Evolutionary conservation across 306 rosid genomes (phyloP).

Genomic region (Vicia villosa): DNA sequence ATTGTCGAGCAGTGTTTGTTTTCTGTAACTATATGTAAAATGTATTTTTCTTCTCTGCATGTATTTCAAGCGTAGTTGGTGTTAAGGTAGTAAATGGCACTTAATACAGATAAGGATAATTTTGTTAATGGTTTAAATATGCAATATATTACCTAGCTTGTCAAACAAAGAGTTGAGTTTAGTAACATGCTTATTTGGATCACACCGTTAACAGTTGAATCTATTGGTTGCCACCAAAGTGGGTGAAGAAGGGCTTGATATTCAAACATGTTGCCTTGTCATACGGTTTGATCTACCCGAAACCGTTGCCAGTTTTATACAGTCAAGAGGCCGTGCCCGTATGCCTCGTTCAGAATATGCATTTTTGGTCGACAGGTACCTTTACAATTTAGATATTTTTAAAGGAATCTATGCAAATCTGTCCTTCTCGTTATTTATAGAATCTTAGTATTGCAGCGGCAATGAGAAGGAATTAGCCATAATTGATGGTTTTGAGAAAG

Average conservation of each 20-base stretch:
- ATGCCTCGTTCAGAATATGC: conserved; percentile 89
- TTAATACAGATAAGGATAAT: conserved; percentile 25
- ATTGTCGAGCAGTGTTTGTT: background rate
- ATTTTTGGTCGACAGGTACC: conserved; percentile 89
- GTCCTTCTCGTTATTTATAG: conserved; percentile 16
- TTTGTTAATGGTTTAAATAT: conserved; percentile 15
- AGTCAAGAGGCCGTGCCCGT: conserved; percentile 98
- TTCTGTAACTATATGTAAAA: background rate
- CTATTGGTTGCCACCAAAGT: conserved; percentile 94
- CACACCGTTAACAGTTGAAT: conserved; percentile 67
- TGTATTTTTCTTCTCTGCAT: conserved; percentile 22
- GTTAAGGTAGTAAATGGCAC: conserved; percentile 16
- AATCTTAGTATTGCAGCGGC: conserved; percentile 52
- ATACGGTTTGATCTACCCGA: conserved; percentile 97
- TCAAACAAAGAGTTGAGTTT: conserved; percentile 30
- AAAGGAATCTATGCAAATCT: conserved; percentile 30
- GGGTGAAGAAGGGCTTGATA: conserved; percentile 99
- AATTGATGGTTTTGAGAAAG: conserved; percentile 57
- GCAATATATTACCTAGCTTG: conserved; percentile 15
- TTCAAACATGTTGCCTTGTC: conserved; percentile 95
- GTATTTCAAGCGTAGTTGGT: conserved; percentile 21
- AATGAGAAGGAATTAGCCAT: conserved; percentile 67
- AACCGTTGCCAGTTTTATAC: conserved; percentile 98
- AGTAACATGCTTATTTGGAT: conserved; percentile 37
- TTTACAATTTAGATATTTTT: conserved; percentile 27